phyloP scores from a whole-genome alignment of 768 basidiomycete species.

The Leccinum truebloodii region DNA sequence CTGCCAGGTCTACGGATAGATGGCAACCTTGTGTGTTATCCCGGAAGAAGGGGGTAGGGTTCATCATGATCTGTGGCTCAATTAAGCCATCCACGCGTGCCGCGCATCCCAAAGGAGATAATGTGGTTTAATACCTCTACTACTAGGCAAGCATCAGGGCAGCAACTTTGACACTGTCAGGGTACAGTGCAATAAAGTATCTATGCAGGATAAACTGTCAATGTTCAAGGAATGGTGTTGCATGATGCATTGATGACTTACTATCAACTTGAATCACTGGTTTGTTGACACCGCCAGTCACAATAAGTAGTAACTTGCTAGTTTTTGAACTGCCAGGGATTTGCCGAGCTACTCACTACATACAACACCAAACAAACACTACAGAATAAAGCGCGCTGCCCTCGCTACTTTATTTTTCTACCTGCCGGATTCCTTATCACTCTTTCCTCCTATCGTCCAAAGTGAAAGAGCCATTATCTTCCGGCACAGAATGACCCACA shows the following conservation, averaged over 20 bases:
- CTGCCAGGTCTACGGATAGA: not conserved
- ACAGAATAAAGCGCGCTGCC: conserved; percentile 4
- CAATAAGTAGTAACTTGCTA: not conserved
- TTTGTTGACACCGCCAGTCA: not conserved
- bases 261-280: not conserved
- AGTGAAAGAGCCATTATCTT: conserved; percentile 27
- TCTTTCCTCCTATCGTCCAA: conserved; percentile 15
- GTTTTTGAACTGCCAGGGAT: not conserved
- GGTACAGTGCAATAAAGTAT: not conserved
- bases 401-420: not conserved
- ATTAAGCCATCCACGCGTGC: not conserved
- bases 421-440: conserved; percentile 35
- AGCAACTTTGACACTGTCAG: not conserved
- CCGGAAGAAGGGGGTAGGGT: not conserved
- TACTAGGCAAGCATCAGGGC: not conserved
- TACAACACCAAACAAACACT: conserved; percentile 25
- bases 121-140: not conserved
- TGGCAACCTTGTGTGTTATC: not conserved
- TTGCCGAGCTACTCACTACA: conserved; percentile 14
- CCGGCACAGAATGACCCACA: conserved; percentile 47
- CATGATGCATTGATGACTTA: not conserved
- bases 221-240: not conserved
- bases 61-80: not conserved
- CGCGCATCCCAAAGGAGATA: conserved; percentile 10
- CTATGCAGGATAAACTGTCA: not conserved